A percentile compares a stretch with the other conserved stretches of the same genome.
phyloP scores from a whole-genome alignment of 164 flowering plant species.

The Magnolia officinalis region DNA sequence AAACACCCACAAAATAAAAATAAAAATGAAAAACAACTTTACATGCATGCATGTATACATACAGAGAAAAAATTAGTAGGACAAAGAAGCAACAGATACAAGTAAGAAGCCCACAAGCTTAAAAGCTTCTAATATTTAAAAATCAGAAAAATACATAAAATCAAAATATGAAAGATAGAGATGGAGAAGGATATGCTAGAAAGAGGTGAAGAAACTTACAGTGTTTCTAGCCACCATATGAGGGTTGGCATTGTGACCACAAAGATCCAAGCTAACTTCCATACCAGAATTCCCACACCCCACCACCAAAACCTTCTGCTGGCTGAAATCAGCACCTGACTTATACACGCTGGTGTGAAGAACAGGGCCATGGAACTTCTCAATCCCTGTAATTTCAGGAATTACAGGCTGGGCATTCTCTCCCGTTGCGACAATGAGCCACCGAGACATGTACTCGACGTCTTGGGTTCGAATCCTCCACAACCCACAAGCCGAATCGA shows the following conservation, averaged over 20 bases:
- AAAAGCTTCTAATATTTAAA: neutral
- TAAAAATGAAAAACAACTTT: too few species aligned
- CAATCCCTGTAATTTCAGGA: conserved; percentile 65
- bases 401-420: conserved; percentile 83
- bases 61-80: neutral
- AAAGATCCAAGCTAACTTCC: conserved; percentile 95
- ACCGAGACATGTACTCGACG: conserved; percentile 44
- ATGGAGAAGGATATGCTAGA: neutral
- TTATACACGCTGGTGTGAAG: conserved; percentile 74
- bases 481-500: conserved; percentile 37
- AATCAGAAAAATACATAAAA: neutral
- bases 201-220: conserved; percentile 41
- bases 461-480: conserved; percentile 67
- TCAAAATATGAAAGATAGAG: neutral
- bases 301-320: conserved; percentile 70
- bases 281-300: conserved; percentile 99
- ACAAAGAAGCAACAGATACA: too few species aligned
- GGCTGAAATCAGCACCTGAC: conserved; percentile 54
- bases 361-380: conserved; percentile 51
- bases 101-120: neutral
- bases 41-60: too few species aligned
- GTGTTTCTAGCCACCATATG: conserved; percentile 84
- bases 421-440: conserved; percentile 86
- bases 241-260: conserved; percentile 77
- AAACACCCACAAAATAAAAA: too few species aligned